These are phyloP conservation scores for Fulvia fulva DNA, from an alignment of 2,329 filamentous ascomycete species.

Conservation along the genomic window DNA sequence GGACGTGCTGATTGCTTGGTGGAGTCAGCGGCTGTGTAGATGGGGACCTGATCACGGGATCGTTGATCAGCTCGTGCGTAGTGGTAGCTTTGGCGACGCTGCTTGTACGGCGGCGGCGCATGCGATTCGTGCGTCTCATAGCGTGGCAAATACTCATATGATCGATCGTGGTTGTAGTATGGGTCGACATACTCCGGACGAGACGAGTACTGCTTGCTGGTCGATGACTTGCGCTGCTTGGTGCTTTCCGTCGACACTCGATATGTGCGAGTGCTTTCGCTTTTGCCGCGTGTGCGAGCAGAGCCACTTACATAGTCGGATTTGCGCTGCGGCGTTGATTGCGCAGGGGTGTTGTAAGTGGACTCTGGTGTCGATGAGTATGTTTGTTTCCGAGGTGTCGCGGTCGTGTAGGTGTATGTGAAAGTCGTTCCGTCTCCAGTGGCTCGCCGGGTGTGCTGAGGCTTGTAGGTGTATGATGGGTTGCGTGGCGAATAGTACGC, in stretches of 20 bases:
- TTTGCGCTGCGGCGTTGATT: slow-evolving; percentile 52
- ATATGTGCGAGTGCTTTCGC: slow-evolving; percentile 38
- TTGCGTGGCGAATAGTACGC: slow-evolving; percentile 54
- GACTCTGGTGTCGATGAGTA: slow-evolving; percentile 23
- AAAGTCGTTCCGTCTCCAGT: slow-evolving; percentile 50
- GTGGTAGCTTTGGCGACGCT: slow-evolving; percentile 52
- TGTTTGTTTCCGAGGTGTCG: slow-evolving; percentile 20
- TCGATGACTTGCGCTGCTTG: slow-evolving; percentile 34
- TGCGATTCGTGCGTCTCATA: slow-evolving; percentile 41
- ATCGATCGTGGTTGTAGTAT: slow-evolving; percentile 54
- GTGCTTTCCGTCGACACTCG: slow-evolving; percentile 31
- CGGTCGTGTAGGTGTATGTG: slow-evolving; percentile 40
- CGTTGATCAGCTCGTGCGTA: slow-evolving; percentile 50
- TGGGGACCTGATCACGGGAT: slow-evolving; percentile 48
- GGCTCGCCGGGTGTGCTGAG: slow-evolving; percentile 53
- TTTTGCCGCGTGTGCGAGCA: slow-evolving; percentile 39
- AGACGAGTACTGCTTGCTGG: slow-evolving; percentile 48
- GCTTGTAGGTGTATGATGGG: slow-evolving; percentile 44
- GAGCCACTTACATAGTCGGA: slow-evolving; percentile 65
- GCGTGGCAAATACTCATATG: slow-evolving; percentile 40
- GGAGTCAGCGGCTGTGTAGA: slow-evolving; percentile 39
- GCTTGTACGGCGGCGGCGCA: slow-evolving; percentile 50
- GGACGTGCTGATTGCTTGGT: slow-evolving; percentile 16
- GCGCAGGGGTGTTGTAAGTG: slow-evolving; percentile 39
- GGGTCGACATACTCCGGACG: slow-evolving; percentile 50